phyloP scores from a whole-genome alignment of 78 protist genomes.

The Isochrysis galbana region DNA sequence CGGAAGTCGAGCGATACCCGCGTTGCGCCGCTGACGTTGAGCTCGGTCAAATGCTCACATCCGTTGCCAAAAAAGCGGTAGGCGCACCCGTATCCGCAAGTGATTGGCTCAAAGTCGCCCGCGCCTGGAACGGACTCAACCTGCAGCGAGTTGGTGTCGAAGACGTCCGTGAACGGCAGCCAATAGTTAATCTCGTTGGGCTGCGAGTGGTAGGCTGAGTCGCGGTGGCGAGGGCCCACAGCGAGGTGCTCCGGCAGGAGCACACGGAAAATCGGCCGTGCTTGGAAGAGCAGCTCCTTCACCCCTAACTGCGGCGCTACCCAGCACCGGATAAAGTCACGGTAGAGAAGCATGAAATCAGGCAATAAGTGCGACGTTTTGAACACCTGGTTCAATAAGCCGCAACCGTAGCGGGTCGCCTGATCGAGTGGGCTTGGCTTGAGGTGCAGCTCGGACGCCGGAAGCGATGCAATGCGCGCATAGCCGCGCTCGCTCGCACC shows the following conservation, averaged over 20 bases:
- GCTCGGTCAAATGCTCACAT: slow-evolving; percentile 13
- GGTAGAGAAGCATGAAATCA: neutral
- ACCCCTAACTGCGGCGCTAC: neutral
- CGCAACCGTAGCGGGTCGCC: neutral
- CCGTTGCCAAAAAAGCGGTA: neutral
- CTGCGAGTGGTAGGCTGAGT: neutral
- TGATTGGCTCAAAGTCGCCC: neutral
- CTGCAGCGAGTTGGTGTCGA: neutral
- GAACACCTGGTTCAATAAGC: neutral
- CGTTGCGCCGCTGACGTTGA: slow-evolving; percentile 6
- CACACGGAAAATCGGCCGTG: slow-evolving; percentile 18
- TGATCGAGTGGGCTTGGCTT: neutral
- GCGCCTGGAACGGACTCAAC: neutral
- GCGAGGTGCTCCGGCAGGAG: neutral
- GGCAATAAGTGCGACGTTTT: neutral
- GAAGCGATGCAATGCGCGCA: neutral
- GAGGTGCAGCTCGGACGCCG: neutral
- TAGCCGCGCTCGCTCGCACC: too few relatives aligned
- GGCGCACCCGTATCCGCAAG: neutral
- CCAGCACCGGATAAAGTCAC: neutral
- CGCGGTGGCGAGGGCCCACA: neutral
- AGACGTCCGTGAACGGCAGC: neutral
- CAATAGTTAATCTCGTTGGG: slow-evolving; percentile 12
- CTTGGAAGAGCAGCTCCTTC: neutral
- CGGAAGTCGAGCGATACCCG: slow-evolving; percentile 35